A percentile compares a stretch with the other conserved stretches of the same genome.
phyloP scores from a whole-genome alignment of 768 basidiomycete genomes.

The Plicaturopsis crispa region DNA sequence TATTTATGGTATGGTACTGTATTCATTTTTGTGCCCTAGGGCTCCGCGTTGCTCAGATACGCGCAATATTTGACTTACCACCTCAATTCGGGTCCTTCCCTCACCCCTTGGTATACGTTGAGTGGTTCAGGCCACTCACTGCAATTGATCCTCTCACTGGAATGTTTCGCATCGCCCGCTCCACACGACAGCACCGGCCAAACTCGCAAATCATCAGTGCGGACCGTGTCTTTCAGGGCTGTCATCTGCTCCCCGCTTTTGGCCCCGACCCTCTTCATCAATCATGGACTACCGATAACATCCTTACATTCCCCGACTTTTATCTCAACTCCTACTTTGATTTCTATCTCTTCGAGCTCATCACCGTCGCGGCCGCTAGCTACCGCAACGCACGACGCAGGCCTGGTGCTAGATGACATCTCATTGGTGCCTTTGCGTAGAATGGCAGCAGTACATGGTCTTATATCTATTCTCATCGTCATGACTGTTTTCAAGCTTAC shows the following conservation, averaged over 20 bases:
- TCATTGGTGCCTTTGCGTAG: no score
- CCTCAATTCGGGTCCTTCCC: slow-evolving; percentile 6
- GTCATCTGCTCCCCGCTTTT: slow-evolving; percentile 17
- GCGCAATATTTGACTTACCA: slow-evolving; percentile 12
- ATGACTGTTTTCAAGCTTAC: no score
- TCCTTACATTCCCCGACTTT: slow-evolving; percentile 11
- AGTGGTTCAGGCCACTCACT: slow-evolving; percentile 20
- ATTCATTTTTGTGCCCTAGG: slow-evolving; percentile 6
- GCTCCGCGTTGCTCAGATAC: slow-evolving; percentile 13
- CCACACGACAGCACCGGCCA: slow-evolving; percentile 10
- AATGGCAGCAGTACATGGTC: no score
- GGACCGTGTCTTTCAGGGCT: slow-evolving; percentile 6
- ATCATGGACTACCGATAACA: slow-evolving; percentile 13
- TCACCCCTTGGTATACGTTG: slow-evolving; percentile 15
- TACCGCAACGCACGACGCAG: no score
- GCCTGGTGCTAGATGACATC: no score
- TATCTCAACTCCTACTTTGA: slow-evolving; percentile 10
- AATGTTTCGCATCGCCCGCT: slow-evolving; percentile 15
- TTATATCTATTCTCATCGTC: no score
- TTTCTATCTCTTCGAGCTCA: slow-evolving; percentile 10
- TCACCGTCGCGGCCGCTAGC: no score
- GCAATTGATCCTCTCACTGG: slow-evolving; percentile 14
- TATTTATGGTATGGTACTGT: background rate
- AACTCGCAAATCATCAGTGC: slow-evolving; percentile 12
- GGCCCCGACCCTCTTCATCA: slow-evolving; percentile 4